phyloP scores from a whole-genome alignment of 768 basidiomycete genomes.

The Mycena galericulata region DNA sequence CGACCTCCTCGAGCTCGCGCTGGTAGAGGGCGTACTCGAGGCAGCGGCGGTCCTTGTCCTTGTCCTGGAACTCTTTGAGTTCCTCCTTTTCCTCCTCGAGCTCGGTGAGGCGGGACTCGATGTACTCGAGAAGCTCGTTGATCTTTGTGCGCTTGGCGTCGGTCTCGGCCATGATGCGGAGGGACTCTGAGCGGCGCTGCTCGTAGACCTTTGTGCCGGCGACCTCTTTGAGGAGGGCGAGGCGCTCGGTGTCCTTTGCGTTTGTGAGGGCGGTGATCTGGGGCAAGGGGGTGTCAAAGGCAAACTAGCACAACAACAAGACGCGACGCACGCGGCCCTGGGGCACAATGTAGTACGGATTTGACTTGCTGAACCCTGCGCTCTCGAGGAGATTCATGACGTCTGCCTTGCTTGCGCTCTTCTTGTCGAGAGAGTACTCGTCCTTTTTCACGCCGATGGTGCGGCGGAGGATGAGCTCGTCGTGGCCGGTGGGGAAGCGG shows the following conservation, averaged over 20 bases:
- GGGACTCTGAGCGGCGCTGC: slow-evolving; percentile 89
- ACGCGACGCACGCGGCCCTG: slow-evolving; percentile 85
- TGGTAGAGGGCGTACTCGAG: slow-evolving; percentile 96
- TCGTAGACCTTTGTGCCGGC: slow-evolving; percentile 99
- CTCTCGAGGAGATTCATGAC: slow-evolving; percentile 97
- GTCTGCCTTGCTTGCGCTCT: slow-evolving; percentile 95
- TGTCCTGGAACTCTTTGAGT: slow-evolving; percentile 94
- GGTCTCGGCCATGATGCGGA: slow-evolving; percentile 98
- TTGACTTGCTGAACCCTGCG: slow-evolving; percentile 97
- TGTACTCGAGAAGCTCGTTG: slow-evolving; percentile 88
- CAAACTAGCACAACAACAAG: not conserved
- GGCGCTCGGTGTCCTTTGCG: slow-evolving; percentile 94
- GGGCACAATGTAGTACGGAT: slow-evolving; percentile 99
- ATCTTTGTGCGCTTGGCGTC: slow-evolving; percentile 94
- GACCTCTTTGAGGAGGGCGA: slow-evolving; percentile 96
- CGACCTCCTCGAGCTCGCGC: slow-evolving; percentile 90
- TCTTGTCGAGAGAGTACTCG: slow-evolving; percentile 97
- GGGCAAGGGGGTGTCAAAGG: slow-evolving; percentile 21
- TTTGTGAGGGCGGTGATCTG: slow-evolving; percentile 97
- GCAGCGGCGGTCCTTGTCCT: slow-evolving; percentile 94
- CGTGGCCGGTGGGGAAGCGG: slow-evolving; percentile 92
- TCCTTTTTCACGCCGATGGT: slow-evolving; percentile 99
- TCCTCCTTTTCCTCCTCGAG: slow-evolving; percentile 99
- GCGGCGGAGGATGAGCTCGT: slow-evolving; percentile 88
- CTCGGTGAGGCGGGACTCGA: slow-evolving; percentile 89